A percentile compares a stretch with the other conserved stretches of the same genome.
These are phyloP conservation scores for Luffa aegyptiaca DNA, from an alignment of 306 rosid species.

Conservation along the genomic window DNA sequence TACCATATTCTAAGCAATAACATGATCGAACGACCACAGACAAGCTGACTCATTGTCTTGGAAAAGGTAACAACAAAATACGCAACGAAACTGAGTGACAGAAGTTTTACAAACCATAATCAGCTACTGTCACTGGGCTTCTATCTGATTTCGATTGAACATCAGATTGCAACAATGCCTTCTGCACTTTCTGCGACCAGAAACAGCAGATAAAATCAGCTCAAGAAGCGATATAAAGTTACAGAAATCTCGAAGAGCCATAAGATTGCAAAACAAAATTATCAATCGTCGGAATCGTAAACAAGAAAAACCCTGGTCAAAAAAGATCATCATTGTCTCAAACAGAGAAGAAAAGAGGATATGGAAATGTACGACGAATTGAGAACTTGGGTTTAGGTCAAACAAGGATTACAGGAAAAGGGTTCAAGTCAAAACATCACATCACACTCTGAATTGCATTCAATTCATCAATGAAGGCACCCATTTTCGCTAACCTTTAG, in stretches of 20 bases:
- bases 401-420: background rate
- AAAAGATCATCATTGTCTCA: background rate
- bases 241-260: background rate
- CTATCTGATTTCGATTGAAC: conserved; percentile 86
- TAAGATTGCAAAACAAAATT: background rate
- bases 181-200: conserved; percentile 73
- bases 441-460: background rate
- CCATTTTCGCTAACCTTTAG: background rate
- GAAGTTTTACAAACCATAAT: conserved; percentile 49
- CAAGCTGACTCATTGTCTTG: background rate
- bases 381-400: conserved; percentile 1
- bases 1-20: background rate
- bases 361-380: background rate
- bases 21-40: background rate
- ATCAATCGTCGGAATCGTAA: background rate
- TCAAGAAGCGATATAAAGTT: background rate
- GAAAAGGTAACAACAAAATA: conserved; percentile 2
- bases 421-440: background rate
- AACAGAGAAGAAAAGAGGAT: background rate
- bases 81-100: background rate
- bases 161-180: conserved; percentile 68
- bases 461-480: background rate
- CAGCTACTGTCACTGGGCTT: conserved; percentile 96
- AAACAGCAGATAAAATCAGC: conserved; percentile 10
- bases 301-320: background rate